These are phyloP conservation scores for Colletotrichum sp. DNA, from an alignment of 2,329 filamentous ascomycete genomes.

Conservation along the genomic window DNA sequence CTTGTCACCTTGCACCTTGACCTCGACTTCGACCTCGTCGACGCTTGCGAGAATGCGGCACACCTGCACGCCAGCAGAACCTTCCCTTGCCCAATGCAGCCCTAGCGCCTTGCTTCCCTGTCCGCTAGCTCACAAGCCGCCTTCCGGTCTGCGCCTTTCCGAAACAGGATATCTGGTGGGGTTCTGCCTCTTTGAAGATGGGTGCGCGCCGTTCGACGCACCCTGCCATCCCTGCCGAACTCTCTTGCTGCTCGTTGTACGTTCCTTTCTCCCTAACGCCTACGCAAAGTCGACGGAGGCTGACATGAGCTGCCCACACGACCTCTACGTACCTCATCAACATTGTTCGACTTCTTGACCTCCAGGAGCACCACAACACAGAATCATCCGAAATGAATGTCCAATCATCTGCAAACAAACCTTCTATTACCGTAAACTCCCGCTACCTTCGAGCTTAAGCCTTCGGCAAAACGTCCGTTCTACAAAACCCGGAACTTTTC, in stretches of 20 bases:
- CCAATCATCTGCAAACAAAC: not conserved
- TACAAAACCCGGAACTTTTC: not conserved
- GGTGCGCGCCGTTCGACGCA: not conserved
- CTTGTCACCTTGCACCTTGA: not conserved
- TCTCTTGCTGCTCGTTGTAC: not conserved
- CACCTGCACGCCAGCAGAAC: not conserved
- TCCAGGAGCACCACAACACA: not conserved
- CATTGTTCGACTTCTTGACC: not conserved
- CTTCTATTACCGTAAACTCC: not conserved
- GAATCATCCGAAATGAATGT: not conserved
- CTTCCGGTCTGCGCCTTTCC: not conserved
- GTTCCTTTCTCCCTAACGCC: not conserved
- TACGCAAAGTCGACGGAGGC: not conserved
- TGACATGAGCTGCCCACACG: not conserved
- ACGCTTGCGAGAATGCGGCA: not conserved
- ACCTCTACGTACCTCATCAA: not conserved
- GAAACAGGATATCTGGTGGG: not conserved
- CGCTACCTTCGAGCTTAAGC: not conserved
- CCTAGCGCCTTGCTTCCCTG: not conserved
- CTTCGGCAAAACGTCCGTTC: not conserved
- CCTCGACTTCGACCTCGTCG: not conserved
- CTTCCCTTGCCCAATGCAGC: slow-evolving; percentile 9
- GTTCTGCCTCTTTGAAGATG: not conserved
- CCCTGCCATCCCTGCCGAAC: not conserved
- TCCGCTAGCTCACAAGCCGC: not conserved